phyloP scores from a whole-genome alignment of 202 grass and related monocot species.

The Setaria italica region DNA sequence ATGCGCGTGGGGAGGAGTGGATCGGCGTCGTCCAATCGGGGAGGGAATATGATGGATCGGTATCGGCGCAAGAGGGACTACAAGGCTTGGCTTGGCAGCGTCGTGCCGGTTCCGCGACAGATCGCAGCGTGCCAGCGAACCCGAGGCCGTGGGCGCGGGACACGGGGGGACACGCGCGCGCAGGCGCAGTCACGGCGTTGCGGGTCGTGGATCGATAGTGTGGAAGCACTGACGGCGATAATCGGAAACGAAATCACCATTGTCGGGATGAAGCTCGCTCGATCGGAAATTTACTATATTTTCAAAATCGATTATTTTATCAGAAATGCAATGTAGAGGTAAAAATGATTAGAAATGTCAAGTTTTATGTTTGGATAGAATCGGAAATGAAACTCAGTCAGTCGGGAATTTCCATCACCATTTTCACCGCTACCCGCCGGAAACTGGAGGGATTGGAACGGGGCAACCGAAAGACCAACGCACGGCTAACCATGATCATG shows the following conservation, averaged over 20 bases:
- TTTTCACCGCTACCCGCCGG: neutral
- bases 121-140: neutral
- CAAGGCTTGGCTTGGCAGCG: neutral
- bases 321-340: too few species aligned
- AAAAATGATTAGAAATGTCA: too few species aligned
- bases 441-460: neutral
- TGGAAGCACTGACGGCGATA: too few species aligned
- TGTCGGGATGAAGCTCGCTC: too few species aligned
- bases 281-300: too few species aligned
- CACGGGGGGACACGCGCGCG: neutral
- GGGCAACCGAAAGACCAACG: constrained; percentile 5
- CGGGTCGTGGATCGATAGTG: too few species aligned
- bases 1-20: neutral
- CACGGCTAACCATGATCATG: neutral
- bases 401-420: too few species aligned
- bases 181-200: too few species aligned
- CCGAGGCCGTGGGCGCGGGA: neutral
- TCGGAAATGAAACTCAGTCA: too few species aligned
- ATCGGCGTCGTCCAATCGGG: neutral
- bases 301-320: too few species aligned
- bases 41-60: neutral
- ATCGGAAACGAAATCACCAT: too few species aligned
- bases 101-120: constrained; percentile 14
- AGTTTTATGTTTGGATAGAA: too few species aligned
- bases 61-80: neutral